phyloP scores from a whole-genome alignment of 768 basidiomycete genomes.

The Boletus speciosus region DNA sequence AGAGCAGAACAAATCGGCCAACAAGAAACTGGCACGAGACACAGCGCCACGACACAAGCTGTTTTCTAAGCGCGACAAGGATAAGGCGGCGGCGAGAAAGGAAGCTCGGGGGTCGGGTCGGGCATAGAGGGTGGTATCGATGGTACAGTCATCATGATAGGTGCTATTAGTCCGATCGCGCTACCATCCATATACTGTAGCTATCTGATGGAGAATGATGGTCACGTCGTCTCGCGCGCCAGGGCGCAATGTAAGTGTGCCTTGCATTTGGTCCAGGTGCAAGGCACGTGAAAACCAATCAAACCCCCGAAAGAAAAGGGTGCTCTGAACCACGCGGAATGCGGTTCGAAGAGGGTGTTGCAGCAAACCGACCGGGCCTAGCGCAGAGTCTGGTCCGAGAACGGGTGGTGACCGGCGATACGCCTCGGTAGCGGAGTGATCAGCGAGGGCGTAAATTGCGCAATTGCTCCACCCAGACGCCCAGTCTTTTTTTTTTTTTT shows the following conservation, averaged over 20 bases:
- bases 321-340: constrained; percentile 26
- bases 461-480: too few species aligned
- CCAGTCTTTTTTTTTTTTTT: background rate
- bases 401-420: too few species aligned
- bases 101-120: constrained; percentile 36
- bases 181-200: background rate
- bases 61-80: constrained; percentile 81
- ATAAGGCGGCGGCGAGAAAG: constrained; percentile 54
- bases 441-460: too few species aligned
- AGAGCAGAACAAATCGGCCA: constrained; percentile 88
- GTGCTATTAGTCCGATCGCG: constrained; percentile 16
- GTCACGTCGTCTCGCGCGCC: constrained; percentile 12
- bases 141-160: constrained; percentile 10
- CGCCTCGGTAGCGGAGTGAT: too few species aligned
- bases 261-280: constrained; percentile 26
- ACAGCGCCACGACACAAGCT: constrained; percentile 65
- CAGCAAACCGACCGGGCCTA: background rate
- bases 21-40: constrained; percentile 67
- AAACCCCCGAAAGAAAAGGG: constrained; percentile 28
- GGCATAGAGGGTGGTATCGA: constrained; percentile 15
- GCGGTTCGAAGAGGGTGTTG: constrained; percentile 16
- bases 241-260: constrained; percentile 17
- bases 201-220: constrained; percentile 13
- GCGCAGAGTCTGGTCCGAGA: background rate
- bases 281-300: constrained; percentile 29